A percentile compares a stretch with the other conserved stretches of the same genome.
phyloP scores from a whole-genome alignment of 306 rosid genomes.

The Alnus rubra region DNA sequence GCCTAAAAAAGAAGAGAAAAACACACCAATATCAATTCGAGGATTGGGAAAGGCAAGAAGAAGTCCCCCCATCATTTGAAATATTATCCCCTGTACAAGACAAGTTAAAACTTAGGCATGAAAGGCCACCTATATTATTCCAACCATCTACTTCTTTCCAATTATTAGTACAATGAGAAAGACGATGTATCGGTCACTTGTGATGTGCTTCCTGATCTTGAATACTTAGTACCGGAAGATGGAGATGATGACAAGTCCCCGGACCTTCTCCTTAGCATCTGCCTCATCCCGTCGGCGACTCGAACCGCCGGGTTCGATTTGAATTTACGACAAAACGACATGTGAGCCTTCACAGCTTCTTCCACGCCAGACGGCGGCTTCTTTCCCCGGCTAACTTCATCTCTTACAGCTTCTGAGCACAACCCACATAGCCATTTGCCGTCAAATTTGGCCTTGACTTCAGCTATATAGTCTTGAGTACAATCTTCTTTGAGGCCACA shows the following conservation, averaged over 20 bases:
- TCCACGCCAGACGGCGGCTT: constrained; percentile 58
- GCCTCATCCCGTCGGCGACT: constrained; percentile 97
- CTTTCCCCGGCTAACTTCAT: constrained; percentile 69
- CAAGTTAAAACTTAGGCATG: constrained; percentile 25
- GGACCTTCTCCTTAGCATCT: constrained; percentile 90
- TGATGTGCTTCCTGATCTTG: constrained; percentile 64
- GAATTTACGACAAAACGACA: constrained; percentile 90
- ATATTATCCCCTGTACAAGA: constrained; percentile 49
- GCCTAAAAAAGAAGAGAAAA: constrained; percentile 27
- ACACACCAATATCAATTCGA: constrained; percentile 20
- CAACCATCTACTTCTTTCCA: constrained; percentile 29
- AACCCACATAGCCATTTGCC: constrained; percentile 98
- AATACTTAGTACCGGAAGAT: constrained; percentile 53
- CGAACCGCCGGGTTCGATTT: constrained; percentile 85
- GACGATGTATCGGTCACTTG: constrained; percentile 77
- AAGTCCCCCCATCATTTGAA: constrained; percentile 24
- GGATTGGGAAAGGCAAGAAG: constrained; percentile 17
- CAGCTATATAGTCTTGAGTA: constrained; percentile 73
- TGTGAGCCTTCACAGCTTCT: constrained; percentile 96
- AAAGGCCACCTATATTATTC: constrained; percentile 39
- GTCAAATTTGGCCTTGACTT: constrained; percentile 72
- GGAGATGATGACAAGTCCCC: constrained; percentile 53
- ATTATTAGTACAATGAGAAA: constrained; percentile 48
- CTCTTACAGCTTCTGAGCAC: constrained; percentile 97
- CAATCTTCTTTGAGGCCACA: constrained; percentile 97